Percentiles rank a stretch among this genome's conserved stretches.
Evolutionary conservation across 257 asterid species (phyloP).

Genomic region (Cruciata laevipes): DNA sequence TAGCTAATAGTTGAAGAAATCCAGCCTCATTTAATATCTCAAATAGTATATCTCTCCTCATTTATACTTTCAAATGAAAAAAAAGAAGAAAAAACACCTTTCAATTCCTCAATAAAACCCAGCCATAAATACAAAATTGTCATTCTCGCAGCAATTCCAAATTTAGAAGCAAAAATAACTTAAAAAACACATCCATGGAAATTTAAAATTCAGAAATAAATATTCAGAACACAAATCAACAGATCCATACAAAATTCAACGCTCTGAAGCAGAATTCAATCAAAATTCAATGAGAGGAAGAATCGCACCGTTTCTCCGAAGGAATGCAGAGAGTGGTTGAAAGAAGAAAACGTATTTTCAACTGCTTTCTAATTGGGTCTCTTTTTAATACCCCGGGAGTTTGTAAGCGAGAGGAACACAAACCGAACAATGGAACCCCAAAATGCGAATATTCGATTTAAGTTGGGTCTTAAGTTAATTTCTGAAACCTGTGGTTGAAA

Average conservation of each 20-base stretch:
- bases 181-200: not conserved
- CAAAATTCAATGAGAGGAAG: not conserved
- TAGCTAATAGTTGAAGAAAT: not conserved
- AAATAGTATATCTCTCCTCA: not conserved
- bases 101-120: not conserved
- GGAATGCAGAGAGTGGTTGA: not conserved
- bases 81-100: not conserved
- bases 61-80: not conserved
- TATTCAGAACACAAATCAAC: not conserved
- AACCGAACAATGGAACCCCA: not conserved
- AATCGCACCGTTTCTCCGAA: not conserved
- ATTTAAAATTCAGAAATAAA: not conserved
- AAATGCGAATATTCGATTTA: conserved; percentile 4
- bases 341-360: not conserved
- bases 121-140: not conserved
- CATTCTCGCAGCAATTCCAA: not conserved
- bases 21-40: not conserved
- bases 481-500: not conserved
- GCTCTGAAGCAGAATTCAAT: not conserved
- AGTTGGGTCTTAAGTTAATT: not conserved
- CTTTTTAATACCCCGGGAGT: not conserved
- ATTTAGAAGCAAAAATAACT: not conserved
- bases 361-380: not conserved
- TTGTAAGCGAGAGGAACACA: not conserved
- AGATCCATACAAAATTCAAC: not conserved